Base-by-base conservation (phyloP, 257 asterid genomes). In the Solanum corneliomulleri region DNA sequence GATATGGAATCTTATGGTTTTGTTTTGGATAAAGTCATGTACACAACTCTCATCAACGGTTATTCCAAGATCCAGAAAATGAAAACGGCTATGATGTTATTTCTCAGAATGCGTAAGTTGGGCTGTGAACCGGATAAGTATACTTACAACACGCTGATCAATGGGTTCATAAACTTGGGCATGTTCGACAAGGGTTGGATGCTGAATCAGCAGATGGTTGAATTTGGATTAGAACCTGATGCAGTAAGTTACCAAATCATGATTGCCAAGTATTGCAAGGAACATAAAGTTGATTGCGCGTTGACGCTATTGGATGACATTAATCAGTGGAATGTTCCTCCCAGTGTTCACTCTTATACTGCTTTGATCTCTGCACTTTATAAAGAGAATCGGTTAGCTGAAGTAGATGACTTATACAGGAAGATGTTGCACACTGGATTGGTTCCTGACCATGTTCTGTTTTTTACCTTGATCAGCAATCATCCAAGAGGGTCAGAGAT, bases 1-100 rank as follows among this genome's bases (percentile, higher is more conserved):
- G 91, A 90, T 45, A 89, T 91, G 85, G 95, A 92, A 89, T 92
- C 91, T 31, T 85, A 44, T 86, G 95, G 94, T 90, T 89, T 93
- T 87, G 86, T 83, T 60, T 66, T 92, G 86, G 95, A 94, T 88
- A 85, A 91, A 80, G 88, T 89, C 41, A 88, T 92, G 87, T 92
- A 92, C 88, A 93, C 94, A 44, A 88, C 86, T 75, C 92, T 94
- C 12, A 94, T 93, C 82, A 87, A 92, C 27, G 90, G 89, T 16
- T 93, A 93, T 85, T 94, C 93, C 89, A 91, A 90, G 88, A 91
- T 42, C 45, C 86, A 91, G 90, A 91, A 93, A 88, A 89, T 94
- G 93, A 90, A 90, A 89, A 91, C 91, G 93, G 95, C 96, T 45
- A 91, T 91, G 94, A 93, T 93, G 82, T 68, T 93, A 91, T 90